phyloP scores from a whole-genome alignment of 192 early-diverging fungal species.

The Mortierella claussenii region DNA sequence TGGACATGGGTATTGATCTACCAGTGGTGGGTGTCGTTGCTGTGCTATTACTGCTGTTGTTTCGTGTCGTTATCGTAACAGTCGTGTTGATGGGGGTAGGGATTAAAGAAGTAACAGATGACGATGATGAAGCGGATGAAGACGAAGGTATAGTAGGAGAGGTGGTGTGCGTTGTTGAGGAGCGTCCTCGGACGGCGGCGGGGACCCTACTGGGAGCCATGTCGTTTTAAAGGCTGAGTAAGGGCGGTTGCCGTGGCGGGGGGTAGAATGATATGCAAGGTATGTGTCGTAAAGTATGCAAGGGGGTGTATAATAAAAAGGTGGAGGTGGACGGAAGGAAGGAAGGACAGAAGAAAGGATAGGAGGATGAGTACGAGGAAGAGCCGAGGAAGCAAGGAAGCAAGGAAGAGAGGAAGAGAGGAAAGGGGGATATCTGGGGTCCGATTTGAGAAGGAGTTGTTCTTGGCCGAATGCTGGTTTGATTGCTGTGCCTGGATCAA shows the following conservation, averaged over 20 bases:
- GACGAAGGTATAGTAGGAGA: too few species aligned
- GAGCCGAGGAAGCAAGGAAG: slow-evolving; percentile 1
- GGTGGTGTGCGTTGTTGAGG: slow-evolving; percentile 17
- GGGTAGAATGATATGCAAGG: too few species aligned
- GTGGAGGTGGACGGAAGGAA: background rate
- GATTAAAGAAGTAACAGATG: background rate
- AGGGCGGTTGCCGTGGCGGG: background rate
- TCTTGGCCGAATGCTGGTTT: too few species aligned
- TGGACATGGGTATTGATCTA: slow-evolving; percentile 10
- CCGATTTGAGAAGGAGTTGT: too few species aligned
- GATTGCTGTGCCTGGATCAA: too few species aligned
- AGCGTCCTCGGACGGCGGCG: slow-evolving; percentile 29
- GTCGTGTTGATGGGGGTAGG: too few species aligned
- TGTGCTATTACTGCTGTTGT: background rate
- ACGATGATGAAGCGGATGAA: background rate
- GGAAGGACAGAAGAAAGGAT: background rate
- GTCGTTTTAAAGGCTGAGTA: background rate
- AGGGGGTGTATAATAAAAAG: background rate
- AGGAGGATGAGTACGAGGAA: background rate
- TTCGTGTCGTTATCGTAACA: too few species aligned
- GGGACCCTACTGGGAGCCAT: slow-evolving; percentile 19
- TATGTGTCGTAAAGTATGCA: background rate
- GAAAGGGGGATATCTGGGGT: too few species aligned
- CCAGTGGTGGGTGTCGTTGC: background rate
- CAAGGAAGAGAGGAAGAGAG: background rate